Base-by-base conservation (phyloP, 306 rosid species). In the Rosa lucieae region DNA sequence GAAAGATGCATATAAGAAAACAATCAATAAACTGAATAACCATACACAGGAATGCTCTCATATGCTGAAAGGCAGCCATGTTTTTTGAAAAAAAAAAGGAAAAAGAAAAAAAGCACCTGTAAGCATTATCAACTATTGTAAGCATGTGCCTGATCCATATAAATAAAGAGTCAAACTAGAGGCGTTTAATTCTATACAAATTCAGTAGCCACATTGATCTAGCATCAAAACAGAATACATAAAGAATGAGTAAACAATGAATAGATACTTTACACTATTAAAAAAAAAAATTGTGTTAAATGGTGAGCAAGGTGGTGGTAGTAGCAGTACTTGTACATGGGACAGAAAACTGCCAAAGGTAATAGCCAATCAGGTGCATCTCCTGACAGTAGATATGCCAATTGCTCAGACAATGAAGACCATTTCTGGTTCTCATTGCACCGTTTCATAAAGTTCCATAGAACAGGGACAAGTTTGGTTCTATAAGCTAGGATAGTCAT, bases 321-420 rank as follows among this genome's bases (percentile, higher is more conserved):
- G 82, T 42, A 66, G 51, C 73, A 85, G 85, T 90, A 94, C 98
- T 92, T 94, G 92, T 94, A 94, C 79, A 94, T 97, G 15, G 98
- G 98, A 82, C 98, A 92, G 84, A 94, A 94, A 72, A 94, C 98
- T 73, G 94, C 93, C 83, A 94, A 85, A 74, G 98, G 97, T 77
- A 94, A 86, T 61, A 94, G 87, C 98, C 97, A 94, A 80, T 97
- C 98, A 85, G 97, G 97, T 17, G 94, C 89, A 85, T 92, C 98
- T 66, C 97, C 97, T 10, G 97, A 85, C 70, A 83, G 43, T 67
- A 92, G 90, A 87, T 84, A 88, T 72, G 93, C 85, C 77, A 90
- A 76, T 78, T 83, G 83, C 84, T 87, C 94, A 78, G 97, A 89
- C 89, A 94, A 85, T 65, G 90, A 87, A 48, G 89, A 80, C 98